Percentiles rank a stretch among this genome's conserved stretches.
Conservation (phyloP, 352 stramenopile genomes). For the Elongisporangium undulatum region DNA sequence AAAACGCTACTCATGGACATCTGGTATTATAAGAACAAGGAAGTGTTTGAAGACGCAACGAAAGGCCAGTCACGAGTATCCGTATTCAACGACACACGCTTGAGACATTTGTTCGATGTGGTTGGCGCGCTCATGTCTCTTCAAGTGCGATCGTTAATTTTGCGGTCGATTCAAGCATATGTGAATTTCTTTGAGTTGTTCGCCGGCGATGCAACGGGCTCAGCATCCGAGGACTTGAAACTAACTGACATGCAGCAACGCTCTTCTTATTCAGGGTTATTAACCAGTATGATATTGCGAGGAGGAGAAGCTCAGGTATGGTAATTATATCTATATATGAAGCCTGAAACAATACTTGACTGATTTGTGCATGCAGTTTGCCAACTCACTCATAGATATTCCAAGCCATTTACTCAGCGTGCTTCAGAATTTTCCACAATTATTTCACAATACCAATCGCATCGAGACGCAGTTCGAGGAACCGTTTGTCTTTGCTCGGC, state of each 20-base stretch:
- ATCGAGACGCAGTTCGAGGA: slow-evolving; percentile 63
- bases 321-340: background rate
- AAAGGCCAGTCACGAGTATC: slow-evolving; percentile 10
- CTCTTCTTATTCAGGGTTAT: slow-evolving; percentile 1
- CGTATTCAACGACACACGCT: slow-evolving; percentile 6
- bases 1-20: slow-evolving; percentile 45
- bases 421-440: slow-evolving; percentile 57
- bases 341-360: background rate
- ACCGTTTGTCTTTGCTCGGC: slow-evolving; percentile 14
- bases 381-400: slow-evolving; percentile 45
- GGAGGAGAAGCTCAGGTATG: slow-evolving; percentile 9
- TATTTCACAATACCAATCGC: slow-evolving; percentile 62
- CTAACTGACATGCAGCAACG: background rate
- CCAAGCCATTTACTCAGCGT: slow-evolving; percentile 55
- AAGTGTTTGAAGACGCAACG: slow-evolving; percentile 41
- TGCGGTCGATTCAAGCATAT: slow-evolving; percentile 63
- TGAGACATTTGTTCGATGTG: slow-evolving; percentile 53
- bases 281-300: slow-evolving; percentile 6
- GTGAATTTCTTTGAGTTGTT: slow-evolving; percentile 67
- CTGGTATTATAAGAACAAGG: slow-evolving; percentile 48
- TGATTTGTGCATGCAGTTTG: slow-evolving; percentile 22
- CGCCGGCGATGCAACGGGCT: slow-evolving; percentile 2
- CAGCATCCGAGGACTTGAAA: background rate
- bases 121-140: slow-evolving; percentile 72
- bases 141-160: slow-evolving; percentile 57